Conservation (phyloP, 2,329 filamentous ascomycete genomes). For the Xylaria multiplex region DNA sequence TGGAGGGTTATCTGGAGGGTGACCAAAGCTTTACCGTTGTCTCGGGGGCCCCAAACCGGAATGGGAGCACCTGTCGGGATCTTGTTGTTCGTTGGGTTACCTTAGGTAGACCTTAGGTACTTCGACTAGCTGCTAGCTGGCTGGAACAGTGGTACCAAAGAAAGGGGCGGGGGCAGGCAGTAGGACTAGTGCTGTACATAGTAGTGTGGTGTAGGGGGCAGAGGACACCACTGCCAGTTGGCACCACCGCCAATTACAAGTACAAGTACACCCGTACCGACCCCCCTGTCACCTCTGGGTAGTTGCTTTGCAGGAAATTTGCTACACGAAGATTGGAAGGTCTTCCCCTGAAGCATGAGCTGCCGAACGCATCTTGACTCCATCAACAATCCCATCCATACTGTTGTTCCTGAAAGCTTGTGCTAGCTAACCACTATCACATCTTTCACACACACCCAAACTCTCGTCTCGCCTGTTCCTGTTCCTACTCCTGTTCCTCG, state of each 20-base stretch:
- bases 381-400: slow-evolving; percentile 47
- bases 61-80: background rate
- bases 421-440: slow-evolving; percentile 12
- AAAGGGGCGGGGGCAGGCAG: background rate
- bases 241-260: slow-evolving; percentile 33
- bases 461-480: slow-evolving; percentile 5
- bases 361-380: slow-evolving; percentile 40
- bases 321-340: slow-evolving; percentile 47
- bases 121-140: background rate
- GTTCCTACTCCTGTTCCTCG: slow-evolving; percentile 28
- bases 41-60: slow-evolving; percentile 37
- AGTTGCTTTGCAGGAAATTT: slow-evolving; percentile 52
- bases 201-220: no score
- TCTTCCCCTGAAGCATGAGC: slow-evolving; percentile 53
- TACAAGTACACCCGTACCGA: slow-evolving; percentile 1
- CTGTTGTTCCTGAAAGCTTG: slow-evolving; percentile 29
- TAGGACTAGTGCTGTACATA: no score
- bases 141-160: background rate
- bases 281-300: slow-evolving; percentile 31
- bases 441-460: slow-evolving; percentile 3
- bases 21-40: slow-evolving; percentile 38
- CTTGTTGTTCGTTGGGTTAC: no score
- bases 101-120: no score
- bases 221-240: slow-evolving; percentile 35
- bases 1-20: slow-evolving; percentile 38